These are phyloP conservation scores for Aspergillus hancockii DNA, from an alignment of 495 filamentous ascomycete genomes.

Conservation along the genomic window DNA sequence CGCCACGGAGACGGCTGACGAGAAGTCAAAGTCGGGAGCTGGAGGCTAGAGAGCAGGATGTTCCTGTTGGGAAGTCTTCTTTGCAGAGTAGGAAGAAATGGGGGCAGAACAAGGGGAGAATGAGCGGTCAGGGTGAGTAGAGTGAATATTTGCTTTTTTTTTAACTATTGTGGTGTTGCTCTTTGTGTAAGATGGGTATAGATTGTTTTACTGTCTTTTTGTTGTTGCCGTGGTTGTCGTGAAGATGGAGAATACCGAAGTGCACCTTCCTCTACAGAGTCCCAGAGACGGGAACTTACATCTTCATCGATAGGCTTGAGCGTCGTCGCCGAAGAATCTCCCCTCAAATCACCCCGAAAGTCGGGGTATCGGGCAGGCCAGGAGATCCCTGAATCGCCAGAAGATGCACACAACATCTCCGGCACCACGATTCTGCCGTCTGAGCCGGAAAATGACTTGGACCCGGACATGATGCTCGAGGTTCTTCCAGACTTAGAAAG, in stretches of 20 bases:
- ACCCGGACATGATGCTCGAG: constrained; percentile 35
- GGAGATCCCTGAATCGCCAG: constrained; percentile 31
- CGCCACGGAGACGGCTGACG: constrained; percentile 19
- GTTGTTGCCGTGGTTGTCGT: neutral
- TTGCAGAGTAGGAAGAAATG: neutral
- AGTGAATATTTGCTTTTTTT: constrained; percentile 6
- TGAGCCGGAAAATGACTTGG: constrained; percentile 27
- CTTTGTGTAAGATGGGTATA: too few species aligned
- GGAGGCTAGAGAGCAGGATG: constrained; percentile 1
- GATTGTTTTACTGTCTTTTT: constrained; percentile 2
- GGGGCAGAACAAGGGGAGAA: constrained; percentile 13
- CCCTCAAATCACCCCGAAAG: constrained; percentile 13
- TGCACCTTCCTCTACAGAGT: neutral
- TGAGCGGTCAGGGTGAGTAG: constrained; percentile 2
- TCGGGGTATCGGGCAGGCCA: constrained; percentile 4
- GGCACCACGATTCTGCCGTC: constrained; percentile 40
- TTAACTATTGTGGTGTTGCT: neutral
- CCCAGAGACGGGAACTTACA: neutral
- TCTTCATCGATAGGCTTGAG: constrained; percentile 12
- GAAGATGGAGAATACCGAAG: neutral
- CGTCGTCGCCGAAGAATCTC: constrained; percentile 24
- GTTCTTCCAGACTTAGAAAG: constrained; percentile 36
- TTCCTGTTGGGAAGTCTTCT: neutral
- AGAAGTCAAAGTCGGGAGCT: constrained; percentile 29
- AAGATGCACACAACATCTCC: constrained; percentile 41